Evolutionary conservation across 345 rosid genomes (phyloP).

Genomic region (Physaria fendleri): DNA sequence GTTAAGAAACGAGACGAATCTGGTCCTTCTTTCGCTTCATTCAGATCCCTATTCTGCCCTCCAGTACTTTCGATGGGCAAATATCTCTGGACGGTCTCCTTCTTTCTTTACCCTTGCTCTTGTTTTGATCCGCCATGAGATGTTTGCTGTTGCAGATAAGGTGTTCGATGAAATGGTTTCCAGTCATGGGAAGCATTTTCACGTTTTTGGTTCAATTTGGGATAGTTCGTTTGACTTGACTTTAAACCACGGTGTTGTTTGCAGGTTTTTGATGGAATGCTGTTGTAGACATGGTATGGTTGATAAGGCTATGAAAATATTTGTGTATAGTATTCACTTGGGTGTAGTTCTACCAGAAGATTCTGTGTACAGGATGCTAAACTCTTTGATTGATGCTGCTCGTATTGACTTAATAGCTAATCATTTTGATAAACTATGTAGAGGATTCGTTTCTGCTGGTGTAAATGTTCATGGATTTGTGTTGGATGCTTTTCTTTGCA

Average conservation of each 20-base stretch:
- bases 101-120: slow-evolving; percentile 33
- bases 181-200: slow-evolving; percentile 12
- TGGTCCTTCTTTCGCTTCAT: slow-evolving; percentile 26
- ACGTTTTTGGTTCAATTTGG: slow-evolving; percentile 8
- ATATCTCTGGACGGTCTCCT: background rate
- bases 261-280: slow-evolving; percentile 34
- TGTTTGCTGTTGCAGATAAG: slow-evolving; percentile 31
- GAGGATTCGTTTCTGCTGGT: slow-evolving; percentile 3
- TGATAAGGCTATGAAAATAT: slow-evolving; percentile 22
- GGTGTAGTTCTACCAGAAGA: slow-evolving; percentile 14
- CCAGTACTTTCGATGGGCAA: slow-evolving; percentile 27
- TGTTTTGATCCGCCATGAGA: slow-evolving; percentile 29
- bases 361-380: slow-evolving; percentile 26
- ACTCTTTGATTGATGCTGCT: slow-evolving; percentile 27
- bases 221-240: slow-evolving; percentile 5
- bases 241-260: slow-evolving; percentile 14
- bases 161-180: slow-evolving; percentile 37
- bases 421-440: slow-evolving; percentile 27
- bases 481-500: slow-evolving; percentile 34
- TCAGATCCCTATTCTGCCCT: slow-evolving; percentile 18
- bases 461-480: slow-evolving; percentile 31
- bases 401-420: slow-evolving; percentile 26
- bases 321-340: slow-evolving; percentile 19
- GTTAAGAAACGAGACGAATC: slow-evolving; percentile 1
- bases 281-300: slow-evolving; percentile 33